phyloP scores from a whole-genome alignment of 2,329 filamentous ascomycete species.

The Cladosporium austrohemisphaericum region DNA sequence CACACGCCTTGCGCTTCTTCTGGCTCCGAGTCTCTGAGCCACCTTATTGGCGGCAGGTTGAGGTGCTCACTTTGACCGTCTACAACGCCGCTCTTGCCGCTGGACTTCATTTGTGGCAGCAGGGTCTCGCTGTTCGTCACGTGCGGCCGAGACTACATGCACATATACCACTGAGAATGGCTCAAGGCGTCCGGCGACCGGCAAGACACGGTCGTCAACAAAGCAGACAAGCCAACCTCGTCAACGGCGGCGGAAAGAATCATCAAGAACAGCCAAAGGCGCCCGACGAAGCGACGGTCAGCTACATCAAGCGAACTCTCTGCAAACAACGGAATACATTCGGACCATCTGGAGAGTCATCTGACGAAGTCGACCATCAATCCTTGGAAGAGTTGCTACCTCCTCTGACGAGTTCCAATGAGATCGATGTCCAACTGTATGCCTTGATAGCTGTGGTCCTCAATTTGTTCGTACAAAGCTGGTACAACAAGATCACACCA shows the following conservation, averaged over 20 bases:
- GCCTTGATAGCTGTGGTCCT: conserved; percentile 86
- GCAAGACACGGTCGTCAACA: conserved; percentile 13
- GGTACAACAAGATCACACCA: conserved; percentile 89
- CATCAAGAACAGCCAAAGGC: not conserved
- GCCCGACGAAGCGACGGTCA: conserved; percentile 70
- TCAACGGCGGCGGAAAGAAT: not conserved
- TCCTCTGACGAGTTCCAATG: conserved; percentile 88
- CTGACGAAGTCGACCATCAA: conserved; percentile 38
- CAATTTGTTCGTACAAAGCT: conserved; percentile 83
- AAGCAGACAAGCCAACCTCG: conserved; percentile 5
- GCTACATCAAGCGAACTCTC: conserved; percentile 77
- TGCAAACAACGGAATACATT: conserved; percentile 59
- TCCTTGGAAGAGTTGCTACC: conserved; percentile 80
- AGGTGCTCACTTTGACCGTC: not conserved
- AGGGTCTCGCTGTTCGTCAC: too few relatives aligned
- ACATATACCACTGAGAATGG: conserved; percentile 19
- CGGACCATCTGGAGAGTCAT: conserved; percentile 3
- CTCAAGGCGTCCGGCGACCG: conserved; percentile 22
- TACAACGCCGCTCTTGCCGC: not conserved
- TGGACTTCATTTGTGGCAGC: not conserved
- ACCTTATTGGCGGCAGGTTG: too few relatives aligned
- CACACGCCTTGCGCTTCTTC: too few relatives aligned
- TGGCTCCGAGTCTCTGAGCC: too few relatives aligned
- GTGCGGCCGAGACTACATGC: not conserved
- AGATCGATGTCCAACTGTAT: conserved; percentile 89